phyloP scores from a whole-genome alignment of 129 eudicot genomes.

The Apium graveolens region DNA sequence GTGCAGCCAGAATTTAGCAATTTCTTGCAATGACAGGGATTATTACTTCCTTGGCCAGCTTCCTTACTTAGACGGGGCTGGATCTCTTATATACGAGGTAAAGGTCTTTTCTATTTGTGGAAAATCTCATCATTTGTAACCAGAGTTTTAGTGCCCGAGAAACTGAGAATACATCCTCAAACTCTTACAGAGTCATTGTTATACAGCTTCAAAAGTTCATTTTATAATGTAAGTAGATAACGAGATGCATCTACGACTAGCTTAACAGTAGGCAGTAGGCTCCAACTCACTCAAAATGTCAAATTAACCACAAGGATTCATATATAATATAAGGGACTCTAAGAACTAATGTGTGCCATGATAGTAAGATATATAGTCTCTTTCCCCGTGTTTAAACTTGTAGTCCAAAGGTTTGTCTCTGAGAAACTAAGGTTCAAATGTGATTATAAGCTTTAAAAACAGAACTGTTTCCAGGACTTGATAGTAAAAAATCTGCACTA shows the following conservation, averaged over 20 bases:
- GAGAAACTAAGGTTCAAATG: neutral
- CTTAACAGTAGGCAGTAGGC: neutral
- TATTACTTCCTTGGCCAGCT: constrained; percentile 90
- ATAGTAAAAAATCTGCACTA: neutral
- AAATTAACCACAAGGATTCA: neutral
- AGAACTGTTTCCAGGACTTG: neutral
- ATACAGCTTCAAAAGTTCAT: neutral
- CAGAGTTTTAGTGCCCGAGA: constrained; percentile 4
- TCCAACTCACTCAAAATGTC: neutral
- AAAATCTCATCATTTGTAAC: neutral
- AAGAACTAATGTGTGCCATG: neutral
- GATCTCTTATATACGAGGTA: constrained; percentile 86
- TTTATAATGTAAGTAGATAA: neutral
- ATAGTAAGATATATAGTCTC: neutral
- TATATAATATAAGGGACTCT: neutral
- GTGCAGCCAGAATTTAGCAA: constrained; percentile 46
- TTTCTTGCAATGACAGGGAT: constrained; percentile 55
- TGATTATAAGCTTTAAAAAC: neutral
- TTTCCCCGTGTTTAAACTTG: neutral
- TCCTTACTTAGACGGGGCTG: constrained; percentile 65
- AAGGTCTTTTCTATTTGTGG: constrained; percentile 6
- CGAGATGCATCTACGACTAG: neutral
- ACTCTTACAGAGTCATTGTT: neutral
- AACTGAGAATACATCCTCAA: neutral
- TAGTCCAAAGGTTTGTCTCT: neutral